Percentiles rank a stretch among this genome's conserved stretches.
Evolutionary conservation across 371 early-diverging fungal species (phyloP).

Genomic region (Mucor sp.): DNA sequence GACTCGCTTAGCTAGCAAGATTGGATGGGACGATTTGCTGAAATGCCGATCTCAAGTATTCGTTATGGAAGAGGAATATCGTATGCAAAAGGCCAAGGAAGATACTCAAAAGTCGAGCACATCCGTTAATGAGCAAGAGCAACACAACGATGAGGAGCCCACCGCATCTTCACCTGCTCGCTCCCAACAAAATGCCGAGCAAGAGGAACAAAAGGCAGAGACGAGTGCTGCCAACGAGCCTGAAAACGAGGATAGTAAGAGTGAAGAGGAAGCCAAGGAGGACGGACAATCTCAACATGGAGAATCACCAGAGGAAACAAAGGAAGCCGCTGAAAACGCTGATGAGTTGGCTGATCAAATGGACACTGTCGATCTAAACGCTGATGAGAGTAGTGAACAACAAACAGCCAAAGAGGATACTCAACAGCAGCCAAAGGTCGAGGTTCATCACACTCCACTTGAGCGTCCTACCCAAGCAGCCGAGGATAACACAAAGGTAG

Average conservation of each 20-base stretch:
- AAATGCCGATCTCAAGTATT: slow-evolving; percentile 84
- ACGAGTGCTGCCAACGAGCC: neutral
- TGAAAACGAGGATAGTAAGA: neutral
- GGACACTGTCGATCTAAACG: slow-evolving; percentile 39
- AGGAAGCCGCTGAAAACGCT: neutral
- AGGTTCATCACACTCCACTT: slow-evolving; percentile 30
- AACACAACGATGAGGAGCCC: neutral
- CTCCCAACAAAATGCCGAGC: neutral
- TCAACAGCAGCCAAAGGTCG: neutral
- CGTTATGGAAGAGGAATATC: slow-evolving; percentile 98
- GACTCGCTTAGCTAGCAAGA: slow-evolving; percentile 74
- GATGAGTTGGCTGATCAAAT: slow-evolving; percentile 28
- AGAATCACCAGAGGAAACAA: neutral
- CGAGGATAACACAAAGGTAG: slow-evolving; percentile 32
- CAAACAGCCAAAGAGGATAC: slow-evolving; percentile 5
- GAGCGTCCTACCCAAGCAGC: slow-evolving; percentile 46
- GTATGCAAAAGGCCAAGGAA: slow-evolving; percentile 70
- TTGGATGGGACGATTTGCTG: slow-evolving; percentile 96
- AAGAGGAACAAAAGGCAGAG: neutral
- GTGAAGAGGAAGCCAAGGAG: slow-evolving; percentile 1
- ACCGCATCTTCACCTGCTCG: neutral
- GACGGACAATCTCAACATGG: slow-evolving; percentile 1
- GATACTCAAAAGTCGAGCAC: slow-evolving; percentile 51
- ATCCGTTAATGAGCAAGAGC: slow-evolving; percentile 11
- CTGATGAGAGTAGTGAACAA: neutral